These are phyloP conservation scores for Amanita muscaria DNA, from an alignment of 768 basidiomycete genomes.

Conservation along the genomic window DNA sequence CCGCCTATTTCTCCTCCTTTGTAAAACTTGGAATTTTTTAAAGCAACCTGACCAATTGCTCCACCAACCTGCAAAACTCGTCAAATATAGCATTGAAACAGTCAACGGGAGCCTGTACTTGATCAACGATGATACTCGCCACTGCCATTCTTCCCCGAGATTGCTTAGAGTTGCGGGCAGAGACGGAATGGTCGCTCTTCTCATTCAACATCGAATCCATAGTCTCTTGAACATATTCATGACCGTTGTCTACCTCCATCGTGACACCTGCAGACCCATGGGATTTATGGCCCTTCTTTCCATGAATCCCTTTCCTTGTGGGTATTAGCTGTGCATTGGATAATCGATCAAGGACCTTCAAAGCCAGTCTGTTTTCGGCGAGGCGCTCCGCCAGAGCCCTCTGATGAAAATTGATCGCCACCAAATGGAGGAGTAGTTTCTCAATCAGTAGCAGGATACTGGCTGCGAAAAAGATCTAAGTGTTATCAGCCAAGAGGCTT, in stretches of 20 bases:
- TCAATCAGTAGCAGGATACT: conserved; percentile 35
- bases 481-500: neutral
- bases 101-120: conserved; percentile 26
- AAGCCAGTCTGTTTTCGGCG: conserved; percentile 57
- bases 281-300: conserved; percentile 38
- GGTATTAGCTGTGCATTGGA: conserved; percentile 52
- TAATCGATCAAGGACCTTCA: conserved; percentile 62
- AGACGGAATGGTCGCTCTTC: conserved; percentile 8
- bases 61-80: conserved; percentile 34
- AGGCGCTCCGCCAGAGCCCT: conserved; percentile 69
- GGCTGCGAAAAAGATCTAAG: conserved; percentile 36
- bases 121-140: conserved; percentile 63
- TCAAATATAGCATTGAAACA: neutral
- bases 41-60: conserved; percentile 61
- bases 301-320: conserved; percentile 29
- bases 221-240: neutral
- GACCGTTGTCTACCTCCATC: neutral
- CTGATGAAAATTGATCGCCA: conserved; percentile 76
- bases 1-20: conserved; percentile 44
- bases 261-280: conserved; percentile 18
- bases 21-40: conserved; percentile 58
- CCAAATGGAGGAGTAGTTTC: conserved; percentile 58
- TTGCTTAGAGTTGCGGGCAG: conserved; percentile 18
- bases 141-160: conserved; percentile 42
- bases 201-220: conserved; percentile 8